Evolutionary conservation across 345 rosid genomes (phyloP).

Genomic region (Heritiera fomes): DNA sequence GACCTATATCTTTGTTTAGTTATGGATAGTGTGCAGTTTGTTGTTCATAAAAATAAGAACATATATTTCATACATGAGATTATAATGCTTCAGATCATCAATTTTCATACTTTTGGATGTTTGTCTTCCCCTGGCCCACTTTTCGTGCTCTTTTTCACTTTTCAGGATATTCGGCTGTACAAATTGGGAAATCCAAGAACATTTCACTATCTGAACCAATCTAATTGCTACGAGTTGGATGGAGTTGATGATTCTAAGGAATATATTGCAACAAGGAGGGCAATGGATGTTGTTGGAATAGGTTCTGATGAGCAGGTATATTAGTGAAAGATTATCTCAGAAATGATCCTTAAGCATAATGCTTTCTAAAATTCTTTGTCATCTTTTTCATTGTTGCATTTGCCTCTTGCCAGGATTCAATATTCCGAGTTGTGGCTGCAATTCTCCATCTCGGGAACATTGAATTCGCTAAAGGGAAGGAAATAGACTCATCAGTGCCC

Average conservation of each 20-base stretch:
- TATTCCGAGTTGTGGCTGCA: conserved; percentile 92
- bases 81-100: conserved; percentile 4
- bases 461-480: conserved; percentile 90
- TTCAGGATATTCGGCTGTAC: conserved; percentile 77
- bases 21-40: not conserved
- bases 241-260: conserved; percentile 83
- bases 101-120: conserved; percentile 5
- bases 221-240: conserved; percentile 87
- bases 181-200: conserved; percentile 81
- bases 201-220: conserved; percentile 93
- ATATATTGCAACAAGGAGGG: conserved; percentile 77
- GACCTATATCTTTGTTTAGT: not conserved
- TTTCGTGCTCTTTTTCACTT: conserved; percentile 25
- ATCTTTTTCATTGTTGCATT: conserved; percentile 14
- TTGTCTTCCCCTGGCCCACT: not conserved
- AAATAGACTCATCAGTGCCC: conserved; percentile 84
- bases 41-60: not conserved
- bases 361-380: conserved; percentile 14
- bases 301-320: conserved; percentile 83
- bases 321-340: conserved; percentile 19
- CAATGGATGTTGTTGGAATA: conserved; percentile 97
- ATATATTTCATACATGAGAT: not conserved
- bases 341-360: conserved; percentile 14
- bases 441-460: conserved; percentile 94
- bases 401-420: conserved; percentile 60